phyloP scores from a whole-genome alignment of 345 rosid species.

The Durio zibethinus region DNA sequence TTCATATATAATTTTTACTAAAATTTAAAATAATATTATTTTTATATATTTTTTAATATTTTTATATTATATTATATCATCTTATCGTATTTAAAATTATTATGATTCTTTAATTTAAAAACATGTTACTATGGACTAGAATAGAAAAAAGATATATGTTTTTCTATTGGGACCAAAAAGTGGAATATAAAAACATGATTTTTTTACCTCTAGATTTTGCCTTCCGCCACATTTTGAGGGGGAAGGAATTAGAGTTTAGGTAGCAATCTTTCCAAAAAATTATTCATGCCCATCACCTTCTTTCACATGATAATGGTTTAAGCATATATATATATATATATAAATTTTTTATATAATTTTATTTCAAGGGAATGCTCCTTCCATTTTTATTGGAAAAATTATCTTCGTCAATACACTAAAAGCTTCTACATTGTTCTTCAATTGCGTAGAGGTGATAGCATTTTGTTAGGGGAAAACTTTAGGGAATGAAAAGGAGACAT shows the following conservation, averaged over 20 bases:
- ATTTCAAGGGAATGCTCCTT: too few species aligned
- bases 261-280: neutral
- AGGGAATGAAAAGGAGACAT: neutral
- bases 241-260: neutral
- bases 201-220: neutral
- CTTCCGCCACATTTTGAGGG: neutral
- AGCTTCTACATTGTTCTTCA: constrained; percentile 1
- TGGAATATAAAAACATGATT: constrained; percentile 6
- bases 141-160: neutral
- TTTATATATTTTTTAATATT: too few species aligned
- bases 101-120: too few species aligned
- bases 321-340: too few species aligned
- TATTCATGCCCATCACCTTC: too few species aligned
- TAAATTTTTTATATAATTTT: too few species aligned
- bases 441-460: neutral
- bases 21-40: too few species aligned
- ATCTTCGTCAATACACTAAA: neutral
- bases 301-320: too few species aligned
- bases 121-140: neutral
- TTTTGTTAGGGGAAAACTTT: neutral
- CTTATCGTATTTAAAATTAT: too few species aligned
- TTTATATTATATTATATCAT: too few species aligned
- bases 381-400: neutral
- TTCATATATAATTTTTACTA: too few species aligned
- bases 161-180: constrained; percentile 10